Conservation (phyloP, 371 early-diverging fungal species). For the Mucor sp. region DNA sequence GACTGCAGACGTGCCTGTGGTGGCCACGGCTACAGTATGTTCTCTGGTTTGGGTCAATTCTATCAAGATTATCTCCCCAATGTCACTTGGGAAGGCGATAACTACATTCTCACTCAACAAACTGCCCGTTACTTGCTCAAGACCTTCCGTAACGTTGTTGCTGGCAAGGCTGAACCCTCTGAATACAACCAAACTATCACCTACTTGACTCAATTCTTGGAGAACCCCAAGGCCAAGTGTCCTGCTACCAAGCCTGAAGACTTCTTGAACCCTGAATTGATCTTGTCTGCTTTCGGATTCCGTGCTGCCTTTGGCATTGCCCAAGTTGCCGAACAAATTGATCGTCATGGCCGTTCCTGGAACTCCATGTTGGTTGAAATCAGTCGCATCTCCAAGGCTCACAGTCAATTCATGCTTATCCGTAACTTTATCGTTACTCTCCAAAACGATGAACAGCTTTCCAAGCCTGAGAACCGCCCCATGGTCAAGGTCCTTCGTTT, state of each 20-base stretch:
- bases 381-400: conserved; percentile 65
- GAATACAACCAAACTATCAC: conserved; percentile 55
- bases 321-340: conserved; percentile 56
- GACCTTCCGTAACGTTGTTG: conserved; percentile 50
- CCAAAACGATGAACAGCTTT: conserved; percentile 34
- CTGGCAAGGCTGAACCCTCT: conserved; percentile 52
- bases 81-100: conserved; percentile 79
- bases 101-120: conserved; percentile 77
- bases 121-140: conserved; percentile 70
- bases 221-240: conserved; percentile 57
- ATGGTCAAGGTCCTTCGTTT: conserved; percentile 38
- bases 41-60: conserved; percentile 76
- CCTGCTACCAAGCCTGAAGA: conserved; percentile 47
- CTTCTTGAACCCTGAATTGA: conserved; percentile 62
- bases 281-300: conserved; percentile 67
- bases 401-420: conserved; percentile 64
- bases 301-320: conserved; percentile 65
- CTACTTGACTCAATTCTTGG: conserved; percentile 54
- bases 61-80: conserved; percentile 64
- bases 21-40: conserved; percentile 82
- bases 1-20: conserved; percentile 74
- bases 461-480: conserved; percentile 31
- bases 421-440: conserved; percentile 59
- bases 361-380: conserved; percentile 70
- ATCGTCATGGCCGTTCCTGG: conserved; percentile 59